These are phyloP conservation scores for Picochlorum sp. DNA, from an alignment of 139 green algal genomes.

Conservation along the genomic window DNA sequence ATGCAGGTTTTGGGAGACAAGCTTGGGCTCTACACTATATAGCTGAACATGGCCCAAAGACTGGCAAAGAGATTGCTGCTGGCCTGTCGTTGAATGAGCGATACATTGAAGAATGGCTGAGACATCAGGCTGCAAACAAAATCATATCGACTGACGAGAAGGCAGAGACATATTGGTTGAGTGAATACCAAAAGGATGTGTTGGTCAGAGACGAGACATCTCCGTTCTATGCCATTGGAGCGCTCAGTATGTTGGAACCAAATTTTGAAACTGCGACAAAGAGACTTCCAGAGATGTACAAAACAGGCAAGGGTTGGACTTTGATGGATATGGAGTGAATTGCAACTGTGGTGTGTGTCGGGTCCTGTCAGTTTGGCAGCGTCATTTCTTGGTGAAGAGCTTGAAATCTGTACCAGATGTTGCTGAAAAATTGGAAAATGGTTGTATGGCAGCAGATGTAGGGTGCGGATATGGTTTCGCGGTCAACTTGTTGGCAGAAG, in stretches of 20 bases:
- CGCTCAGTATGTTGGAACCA: not conserved
- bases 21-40: slow-evolving; percentile 22
- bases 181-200: slow-evolving; percentile 11
- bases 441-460: slow-evolving; percentile 23
- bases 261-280: slow-evolving; percentile 2
- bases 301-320: slow-evolving; percentile 15
- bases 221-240: slow-evolving; percentile 12
- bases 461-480: slow-evolving; percentile 21
- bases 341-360: slow-evolving; percentile 19
- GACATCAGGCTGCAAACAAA: slow-evolving; percentile 20
- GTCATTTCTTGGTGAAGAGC: slow-evolving; percentile 19
- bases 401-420: slow-evolving; percentile 9
- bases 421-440: slow-evolving; percentile 8
- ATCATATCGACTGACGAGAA: slow-evolving; percentile 10
- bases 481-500: slow-evolving; percentile 7
- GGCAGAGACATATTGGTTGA: slow-evolving; percentile 21
- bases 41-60: slow-evolving; percentile 1
- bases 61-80: slow-evolving; percentile 9
- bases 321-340: slow-evolving; percentile 7
- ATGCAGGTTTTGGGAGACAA: slow-evolving; percentile 7
- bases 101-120: slow-evolving; percentile 21
- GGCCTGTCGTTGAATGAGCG: slow-evolving; percentile 1
- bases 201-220: slow-evolving; percentile 23
- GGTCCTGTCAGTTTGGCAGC: slow-evolving; percentile 19
- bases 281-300: slow-evolving; percentile 14